A percentile compares a stretch with the other conserved stretches of the same genome.
These are phyloP conservation scores for Aspergillus diversus DNA, from an alignment of 495 filamentous ascomycete genomes.

Conservation along the genomic window DNA sequence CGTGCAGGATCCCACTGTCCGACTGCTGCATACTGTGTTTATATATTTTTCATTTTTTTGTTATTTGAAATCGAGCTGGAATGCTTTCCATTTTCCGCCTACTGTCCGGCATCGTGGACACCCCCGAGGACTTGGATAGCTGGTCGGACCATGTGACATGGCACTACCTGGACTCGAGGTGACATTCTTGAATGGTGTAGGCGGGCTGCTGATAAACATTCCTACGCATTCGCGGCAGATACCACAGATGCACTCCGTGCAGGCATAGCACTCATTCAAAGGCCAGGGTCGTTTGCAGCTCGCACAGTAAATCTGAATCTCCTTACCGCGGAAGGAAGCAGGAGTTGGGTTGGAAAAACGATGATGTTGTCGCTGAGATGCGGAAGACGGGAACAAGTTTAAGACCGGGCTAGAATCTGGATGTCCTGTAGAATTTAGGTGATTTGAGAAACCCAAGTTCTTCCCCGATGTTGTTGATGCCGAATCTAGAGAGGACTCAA, in stretches of 20 bases:
- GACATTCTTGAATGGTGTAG: conserved; percentile 42
- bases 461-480: conserved; percentile 54
- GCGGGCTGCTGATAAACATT: conserved; percentile 64
- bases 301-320: conserved; percentile 88
- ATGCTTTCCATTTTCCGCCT: conserved; percentile 57
- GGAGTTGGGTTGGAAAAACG: conserved; percentile 54
- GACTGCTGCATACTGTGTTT: too few relatives aligned
- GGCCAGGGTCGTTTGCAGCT: conserved; percentile 74
- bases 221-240: conserved; percentile 85
- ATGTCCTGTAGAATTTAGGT: conserved; percentile 46
- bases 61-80: conserved; percentile 58
- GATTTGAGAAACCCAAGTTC: conserved; percentile 66
- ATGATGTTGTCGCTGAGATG: conserved; percentile 48
- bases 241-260: conserved; percentile 92
- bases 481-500: conserved; percentile 70
- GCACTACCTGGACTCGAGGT: conserved; percentile 48
- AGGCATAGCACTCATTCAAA: conserved; percentile 82
- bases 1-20: too few relatives aligned
- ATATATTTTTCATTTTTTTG: too few relatives aligned
- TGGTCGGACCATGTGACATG: conserved; percentile 41
- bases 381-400: conserved; percentile 41
- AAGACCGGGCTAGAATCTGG: conserved; percentile 56
- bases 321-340: conserved; percentile 45
- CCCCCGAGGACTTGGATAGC: conserved; percentile 46
- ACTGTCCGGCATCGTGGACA: conserved; percentile 55